Evolutionary conservation across 129 eudicot genomes (phyloP).

Genomic region (Gnaphalium uliginosum): DNA sequence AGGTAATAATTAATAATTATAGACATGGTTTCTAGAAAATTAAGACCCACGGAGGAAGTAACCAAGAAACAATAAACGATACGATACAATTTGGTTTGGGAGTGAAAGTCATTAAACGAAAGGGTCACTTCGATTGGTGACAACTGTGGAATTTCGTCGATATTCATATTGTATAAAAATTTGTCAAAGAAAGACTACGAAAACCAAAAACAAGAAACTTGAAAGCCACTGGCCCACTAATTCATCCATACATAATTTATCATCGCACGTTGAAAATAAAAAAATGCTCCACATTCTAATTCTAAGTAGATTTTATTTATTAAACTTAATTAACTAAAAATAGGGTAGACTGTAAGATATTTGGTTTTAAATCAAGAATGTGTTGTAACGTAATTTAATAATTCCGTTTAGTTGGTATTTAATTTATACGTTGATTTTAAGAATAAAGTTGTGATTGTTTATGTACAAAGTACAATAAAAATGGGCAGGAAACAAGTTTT

Average conservation of each 20-base stretch:
- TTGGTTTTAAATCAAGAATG: not conserved
- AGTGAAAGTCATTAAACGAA: too few species aligned
- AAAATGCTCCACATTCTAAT: constrained; percentile 19
- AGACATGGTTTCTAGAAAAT: too few species aligned
- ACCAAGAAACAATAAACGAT: too few species aligned
- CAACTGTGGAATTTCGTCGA: too few species aligned
- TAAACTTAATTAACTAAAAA: not conserved
- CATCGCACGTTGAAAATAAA: constrained; percentile 25
- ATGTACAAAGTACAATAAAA: not conserved
- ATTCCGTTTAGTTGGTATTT: not conserved
- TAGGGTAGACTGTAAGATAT: not conserved
- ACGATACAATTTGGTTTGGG: too few species aligned
- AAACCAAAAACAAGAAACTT: too few species aligned
- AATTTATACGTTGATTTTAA: not conserved
- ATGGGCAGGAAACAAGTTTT: too few species aligned
- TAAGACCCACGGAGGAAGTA: too few species aligned
- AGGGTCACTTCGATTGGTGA: too few species aligned
- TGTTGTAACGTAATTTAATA: constrained; percentile 9
- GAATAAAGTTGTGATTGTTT: not conserved
- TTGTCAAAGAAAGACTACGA: not conserved
- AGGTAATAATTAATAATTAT: too few species aligned
- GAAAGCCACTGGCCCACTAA: not conserved
- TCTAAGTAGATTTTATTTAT: not conserved
- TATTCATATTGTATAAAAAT: too few species aligned
- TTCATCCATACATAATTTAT: not conserved